Conservation (phyloP, 179 eudicot species). For the Silene coronaria region DNA sequence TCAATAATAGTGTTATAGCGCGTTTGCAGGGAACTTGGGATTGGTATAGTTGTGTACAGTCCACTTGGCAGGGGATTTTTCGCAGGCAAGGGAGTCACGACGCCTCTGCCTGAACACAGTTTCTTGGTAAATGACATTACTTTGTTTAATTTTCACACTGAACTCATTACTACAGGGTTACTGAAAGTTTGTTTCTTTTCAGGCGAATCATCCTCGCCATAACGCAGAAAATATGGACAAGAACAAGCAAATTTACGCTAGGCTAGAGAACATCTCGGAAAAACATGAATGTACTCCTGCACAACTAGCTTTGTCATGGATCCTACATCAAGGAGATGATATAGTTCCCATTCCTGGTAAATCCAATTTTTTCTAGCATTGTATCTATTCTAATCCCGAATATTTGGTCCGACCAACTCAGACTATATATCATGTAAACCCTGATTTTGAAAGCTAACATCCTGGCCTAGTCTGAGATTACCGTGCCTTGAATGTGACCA, state of each 20-base stretch:
- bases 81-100: conserved; percentile 23
- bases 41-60: conserved; percentile 22
- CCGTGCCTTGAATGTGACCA: too few relatives aligned
- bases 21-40: conserved; percentile 13
- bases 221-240: conserved; percentile 35
- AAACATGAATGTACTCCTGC: conserved; percentile 46
- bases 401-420: background rate
- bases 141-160: too few relatives aligned
- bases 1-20: background rate
- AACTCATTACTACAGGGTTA: background rate
- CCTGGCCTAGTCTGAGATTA: too few relatives aligned
- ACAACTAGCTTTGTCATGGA: conserved; percentile 61
- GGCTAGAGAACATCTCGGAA: conserved; percentile 41
- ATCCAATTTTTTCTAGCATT: background rate
- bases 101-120: conserved; percentile 22
- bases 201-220: conserved; percentile 47
- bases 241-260: conserved; percentile 43
- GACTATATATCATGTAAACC: too few relatives aligned
- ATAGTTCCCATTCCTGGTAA: conserved; percentile 62
- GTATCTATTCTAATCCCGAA: background rate
- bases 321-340: conserved; percentile 57
- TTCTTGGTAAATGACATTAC: conserved; percentile 17
- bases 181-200: background rate
- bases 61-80: conserved; percentile 30
- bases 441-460: too few relatives aligned